A percentile compares a stretch with the other conserved stretches of the same genome.
These are phyloP conservation scores for Pecoramyces ruminantium DNA, from an alignment of 192 early-diverging fungal genomes.

Conservation along the genomic window DNA sequence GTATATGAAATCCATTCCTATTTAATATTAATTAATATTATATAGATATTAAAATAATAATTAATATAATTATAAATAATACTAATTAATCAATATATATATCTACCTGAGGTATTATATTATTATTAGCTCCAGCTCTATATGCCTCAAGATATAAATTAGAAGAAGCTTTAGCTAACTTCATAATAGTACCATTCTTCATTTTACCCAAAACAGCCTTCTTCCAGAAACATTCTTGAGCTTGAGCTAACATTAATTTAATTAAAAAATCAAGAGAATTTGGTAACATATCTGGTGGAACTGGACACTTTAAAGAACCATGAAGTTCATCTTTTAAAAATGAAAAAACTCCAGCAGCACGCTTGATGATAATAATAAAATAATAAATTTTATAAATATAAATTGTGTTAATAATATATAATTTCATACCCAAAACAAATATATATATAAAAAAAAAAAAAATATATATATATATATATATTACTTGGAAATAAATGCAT, in stretches of 20 bases:
- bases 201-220: constrained; percentile 66
- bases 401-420: too few species aligned
- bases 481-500: constrained; percentile 59
- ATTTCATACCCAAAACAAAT: too few species aligned
- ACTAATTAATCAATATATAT: too few species aligned
- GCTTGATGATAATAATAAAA: too few species aligned
- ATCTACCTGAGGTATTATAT: not conserved
- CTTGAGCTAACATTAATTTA: constrained; percentile 68
- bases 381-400: too few species aligned
- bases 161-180: constrained; percentile 29
- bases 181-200: constrained; percentile 57
- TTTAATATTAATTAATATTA: not conserved
- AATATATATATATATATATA: not conserved
- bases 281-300: not conserved
- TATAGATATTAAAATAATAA: too few species aligned
- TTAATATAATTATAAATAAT: too few species aligned
- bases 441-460: not conserved
- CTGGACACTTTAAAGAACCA: not conserved
- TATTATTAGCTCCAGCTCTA: not conserved
- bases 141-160: not conserved
- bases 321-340: constrained; percentile 1
- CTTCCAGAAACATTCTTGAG: constrained; percentile 85
- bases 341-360: not conserved
- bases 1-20: not conserved
- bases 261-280: not conserved